phyloP scores from a whole-genome alignment of 2,329 filamentous ascomycete species.

The Alternaria angustiovoidea region DNA sequence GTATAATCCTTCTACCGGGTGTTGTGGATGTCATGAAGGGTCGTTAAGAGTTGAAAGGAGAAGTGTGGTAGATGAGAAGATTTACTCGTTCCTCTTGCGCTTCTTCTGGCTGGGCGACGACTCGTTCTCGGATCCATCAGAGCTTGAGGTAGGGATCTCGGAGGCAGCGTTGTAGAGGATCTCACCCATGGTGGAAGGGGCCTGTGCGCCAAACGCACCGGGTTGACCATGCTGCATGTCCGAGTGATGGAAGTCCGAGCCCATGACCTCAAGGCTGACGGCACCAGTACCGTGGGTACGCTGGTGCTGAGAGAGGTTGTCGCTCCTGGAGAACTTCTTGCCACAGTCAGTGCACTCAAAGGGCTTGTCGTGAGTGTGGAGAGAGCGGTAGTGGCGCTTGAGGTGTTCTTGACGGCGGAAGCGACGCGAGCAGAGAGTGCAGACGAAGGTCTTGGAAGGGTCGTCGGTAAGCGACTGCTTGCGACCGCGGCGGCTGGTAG shows the following conservation, averaged over 20 bases:
- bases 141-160: conserved; percentile 47
- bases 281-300: conserved; percentile 91
- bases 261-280: conserved; percentile 87
- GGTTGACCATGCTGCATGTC: conserved; percentile 55
- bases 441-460: conserved; percentile 97
- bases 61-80: conserved; percentile 20
- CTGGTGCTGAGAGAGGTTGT: conserved; percentile 96
- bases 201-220: conserved; percentile 45
- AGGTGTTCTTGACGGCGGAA: conserved; percentile 98
- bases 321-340: conserved; percentile 98
- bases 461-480: conserved; percentile 99
- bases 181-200: conserved; percentile 49
- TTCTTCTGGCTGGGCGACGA: conserved; percentile 63
- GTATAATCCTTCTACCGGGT: conserved; percentile 38
- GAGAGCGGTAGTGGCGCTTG: conserved; percentile 97
- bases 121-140: conserved; percentile 51
- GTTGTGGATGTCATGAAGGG: conserved; percentile 43
- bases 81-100: conserved; percentile 72
- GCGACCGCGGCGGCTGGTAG: conserved; percentile 87
- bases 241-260: conserved; percentile 62
- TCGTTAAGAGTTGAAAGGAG: conserved; percentile 43
- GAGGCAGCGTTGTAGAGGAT: conserved; percentile 52
- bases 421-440: conserved; percentile 92
- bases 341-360: conserved; percentile 98
- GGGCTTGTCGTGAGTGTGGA: conserved; percentile 98